Evolutionary conservation across 768 basidiomycete genomes (phyloP), one percentile per base, ranked within the genome.

Genomic region (Russula lepida): DNA sequence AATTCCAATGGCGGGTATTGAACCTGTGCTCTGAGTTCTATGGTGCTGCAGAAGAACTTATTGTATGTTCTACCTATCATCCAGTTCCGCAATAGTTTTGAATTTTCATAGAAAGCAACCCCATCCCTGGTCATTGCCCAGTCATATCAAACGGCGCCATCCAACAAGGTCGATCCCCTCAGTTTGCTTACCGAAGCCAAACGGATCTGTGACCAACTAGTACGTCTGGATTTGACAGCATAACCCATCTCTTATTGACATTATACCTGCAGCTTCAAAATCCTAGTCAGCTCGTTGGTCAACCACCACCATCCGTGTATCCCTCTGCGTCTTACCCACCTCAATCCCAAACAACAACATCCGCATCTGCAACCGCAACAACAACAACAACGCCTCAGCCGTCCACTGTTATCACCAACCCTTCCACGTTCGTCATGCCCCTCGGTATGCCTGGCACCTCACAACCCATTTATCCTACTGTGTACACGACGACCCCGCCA

Each of bases 1-100:
- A 91, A 69, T 91, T 91, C 68, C 89, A 91, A 70, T 91, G 89
- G 89, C 83, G 88, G 56, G 82, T 89, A 43, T 71, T 91, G 59
- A 89, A 89, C 68, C 75, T 92, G 43, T 92, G 89, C 71, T 84
- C 87, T 1, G 89, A 92, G 70, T 92, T 92, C 70, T 92, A 92
- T 73, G 85, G 83, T 28, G 89, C 89, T 6, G 89, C 89, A 19
- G 89, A 90, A 71, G 89, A 92, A 71, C 80, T 92, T 49, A 79
- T 92, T 60, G 89, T 91, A 72, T 72, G 86, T 81, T 64, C 37
- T 30, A 30, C 21, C 30, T 37, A 54, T 52, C 60, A 43, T 37
- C 52, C 49, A 28, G 59, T 39, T 62, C 59, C 60, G 53, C 65
- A 55, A 44, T 33, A 5, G 39, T 32, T 50, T 60, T 39, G 37